Base-by-base conservation (phyloP, 2,329 filamentous ascomycete genomes). In the Botrytis sinoallii region DNA sequence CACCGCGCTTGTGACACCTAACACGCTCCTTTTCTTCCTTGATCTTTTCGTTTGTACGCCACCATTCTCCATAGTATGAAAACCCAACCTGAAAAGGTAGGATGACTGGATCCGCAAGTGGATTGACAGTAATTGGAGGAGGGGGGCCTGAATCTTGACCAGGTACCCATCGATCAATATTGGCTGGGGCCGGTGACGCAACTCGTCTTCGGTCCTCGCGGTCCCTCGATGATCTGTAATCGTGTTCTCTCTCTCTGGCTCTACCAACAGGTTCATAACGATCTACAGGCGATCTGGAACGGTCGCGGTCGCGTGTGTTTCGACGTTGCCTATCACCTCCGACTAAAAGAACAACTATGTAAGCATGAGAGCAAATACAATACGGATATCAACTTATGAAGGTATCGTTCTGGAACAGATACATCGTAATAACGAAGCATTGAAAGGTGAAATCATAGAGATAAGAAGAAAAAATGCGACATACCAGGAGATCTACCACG, bases 21-120 rank as follows among this genome's bases (percentile, higher is more conserved):
- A 86, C 85, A 46, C 91, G 89, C 79, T 95, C 93, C 79, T 91
- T 92, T 75, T 95, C 92, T 69, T 95, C 92, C 82, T 94, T 95
- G 80, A 95, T 92, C 79, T 90, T 90, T 81, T 95, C 92, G 78
- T 95, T 93, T 77, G 91, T 86, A 75, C 93, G 89, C 93, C 93
- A 95, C 93, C 93, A 95, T 82, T 95, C 93, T 29, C 93, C 91
- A 79, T 93, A 95, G 82, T 92, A 95, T 22, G 92, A 95, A 82
- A 95, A 95, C 2, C 93, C 93, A 72, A 95, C 93, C 81, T 95
- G 93, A 76, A 92, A 94, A 4, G 92, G 89, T 16, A 95, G 85
- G 75, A 89, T 89, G 78, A 92, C 86, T 2, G 93, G 93, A 75
- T 95, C 92, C 20, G 88, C 86, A 4, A 95, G 84, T 14, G 92